phyloP scores from a whole-genome alignment of 1,139 yeast genomes.

The Suhomyces kunorum region DNA sequence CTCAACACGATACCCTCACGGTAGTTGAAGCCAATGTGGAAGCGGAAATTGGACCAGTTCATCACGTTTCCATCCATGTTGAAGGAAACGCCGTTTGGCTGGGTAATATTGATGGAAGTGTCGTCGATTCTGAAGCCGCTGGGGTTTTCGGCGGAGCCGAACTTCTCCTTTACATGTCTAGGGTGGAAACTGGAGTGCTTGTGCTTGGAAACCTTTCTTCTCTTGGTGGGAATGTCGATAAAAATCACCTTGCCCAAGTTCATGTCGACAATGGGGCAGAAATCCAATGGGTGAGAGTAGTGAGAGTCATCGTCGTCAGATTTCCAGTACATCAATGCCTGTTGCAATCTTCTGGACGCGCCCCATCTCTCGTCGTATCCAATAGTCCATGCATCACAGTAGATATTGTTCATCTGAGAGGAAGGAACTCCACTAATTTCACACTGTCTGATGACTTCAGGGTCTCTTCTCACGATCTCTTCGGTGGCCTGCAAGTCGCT shows the following conservation, averaged over 20 bases:
- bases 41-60: constrained; percentile 73
- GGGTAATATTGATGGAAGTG: constrained; percentile 67
- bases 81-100: constrained; percentile 83
- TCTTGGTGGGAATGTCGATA: constrained; percentile 72
- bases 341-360: constrained; percentile 71
- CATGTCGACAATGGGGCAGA: constrained; percentile 80
- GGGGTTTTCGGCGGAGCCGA: constrained; percentile 53
- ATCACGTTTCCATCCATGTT: constrained; percentile 66
- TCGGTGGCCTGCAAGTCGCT: constrained; percentile 67
- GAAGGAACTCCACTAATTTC: constrained; percentile 66
- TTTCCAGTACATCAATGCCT: constrained; percentile 78
- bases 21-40: constrained; percentile 81
- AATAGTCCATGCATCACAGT: constrained; percentile 86
- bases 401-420: constrained; percentile 65
- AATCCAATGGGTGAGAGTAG: constrained; percentile 81
- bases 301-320: constrained; percentile 78
- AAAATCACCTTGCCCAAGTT: constrained; percentile 65
- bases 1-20: constrained; percentile 82
- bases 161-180: constrained; percentile 57
- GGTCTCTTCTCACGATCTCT: constrained; percentile 63
- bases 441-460: constrained; percentile 73
- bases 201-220: constrained; percentile 69
- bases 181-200: constrained; percentile 73
- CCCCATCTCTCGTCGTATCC: constrained; percentile 88
- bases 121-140: constrained; percentile 56